Percentiles rank a stretch among this genome's conserved stretches.
Conservation (phyloP, 768 basidiomycete genomes). For the Pleurotus giganteus region DNA sequence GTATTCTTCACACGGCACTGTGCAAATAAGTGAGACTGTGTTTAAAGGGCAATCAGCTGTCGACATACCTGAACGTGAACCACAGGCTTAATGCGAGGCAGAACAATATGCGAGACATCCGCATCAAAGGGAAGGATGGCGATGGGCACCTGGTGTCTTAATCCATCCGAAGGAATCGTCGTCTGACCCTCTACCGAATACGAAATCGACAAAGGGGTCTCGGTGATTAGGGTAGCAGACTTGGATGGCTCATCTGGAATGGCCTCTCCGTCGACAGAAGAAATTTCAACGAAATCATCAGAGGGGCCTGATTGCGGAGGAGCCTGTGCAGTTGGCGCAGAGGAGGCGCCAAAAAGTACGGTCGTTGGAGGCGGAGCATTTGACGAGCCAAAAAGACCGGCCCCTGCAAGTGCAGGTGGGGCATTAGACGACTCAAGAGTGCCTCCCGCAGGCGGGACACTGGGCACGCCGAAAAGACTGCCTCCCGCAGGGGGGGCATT, state of each 20-base stretch:
- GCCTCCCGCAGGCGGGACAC: background rate
- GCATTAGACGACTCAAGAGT: background rate
- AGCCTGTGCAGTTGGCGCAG: background rate
- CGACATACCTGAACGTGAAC: slow-evolving; percentile 48
- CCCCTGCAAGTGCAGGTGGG: too few species aligned
- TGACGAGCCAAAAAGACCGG: too few species aligned
- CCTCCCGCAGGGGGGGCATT: background rate
- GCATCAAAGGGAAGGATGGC: slow-evolving; percentile 47
- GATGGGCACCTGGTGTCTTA: slow-evolving; percentile 52
- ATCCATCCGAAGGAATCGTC: slow-evolving; percentile 53
- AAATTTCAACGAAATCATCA: slow-evolving; percentile 31
- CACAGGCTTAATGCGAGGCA: slow-evolving; percentile 46
- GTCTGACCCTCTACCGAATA: slow-evolving; percentile 49
- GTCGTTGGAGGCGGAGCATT: too few species aligned
- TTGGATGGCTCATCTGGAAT: slow-evolving; percentile 23
- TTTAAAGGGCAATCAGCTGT: background rate
- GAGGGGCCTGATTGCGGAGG: slow-evolving; percentile 8
- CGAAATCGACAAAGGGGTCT: slow-evolving; percentile 51
- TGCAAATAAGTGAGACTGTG: background rate
- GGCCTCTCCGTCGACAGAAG: slow-evolving; percentile 11
- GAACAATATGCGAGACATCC: slow-evolving; percentile 42
- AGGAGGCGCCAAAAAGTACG: too few species aligned
- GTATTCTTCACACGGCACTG: slow-evolving; percentile 55
- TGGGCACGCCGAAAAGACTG: background rate
- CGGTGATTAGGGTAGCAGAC: slow-evolving; percentile 42